Evolutionary conservation across 2,329 filamentous ascomycete species (phyloP).

Genomic region (Fusarium multiceps): DNA sequence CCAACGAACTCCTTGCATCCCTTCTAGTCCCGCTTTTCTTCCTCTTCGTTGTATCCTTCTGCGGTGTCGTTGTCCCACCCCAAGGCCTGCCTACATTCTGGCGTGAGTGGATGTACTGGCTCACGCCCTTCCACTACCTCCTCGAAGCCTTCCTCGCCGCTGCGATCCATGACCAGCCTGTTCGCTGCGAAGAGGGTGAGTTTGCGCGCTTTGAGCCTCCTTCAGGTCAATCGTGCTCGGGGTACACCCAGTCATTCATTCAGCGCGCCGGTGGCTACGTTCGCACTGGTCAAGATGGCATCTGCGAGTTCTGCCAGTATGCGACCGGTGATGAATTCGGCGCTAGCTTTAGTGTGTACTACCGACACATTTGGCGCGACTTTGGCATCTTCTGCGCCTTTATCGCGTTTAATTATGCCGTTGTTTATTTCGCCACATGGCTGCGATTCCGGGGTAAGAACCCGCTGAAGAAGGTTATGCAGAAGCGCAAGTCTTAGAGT

Average conservation of each 20-base stretch:
- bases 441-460: conserved; percentile 55
- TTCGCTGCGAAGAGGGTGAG: conserved; percentile 67
- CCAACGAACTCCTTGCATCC: conserved; percentile 74
- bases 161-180: conserved; percentile 64
- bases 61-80: conserved; percentile 75
- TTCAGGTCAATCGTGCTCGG: conserved; percentile 66
- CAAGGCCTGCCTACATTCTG: conserved; percentile 70
- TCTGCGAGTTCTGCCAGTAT: conserved; percentile 74
- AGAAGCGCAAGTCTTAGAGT: conserved; percentile 39
- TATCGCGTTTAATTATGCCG: conserved; percentile 69
- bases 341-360: conserved; percentile 68
- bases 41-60: conserved; percentile 76
- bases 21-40: conserved; percentile 76
- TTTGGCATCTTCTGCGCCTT: conserved; percentile 74
- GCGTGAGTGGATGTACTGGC: conserved; percentile 72
- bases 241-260: conserved; percentile 67
- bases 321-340: conserved; percentile 70
- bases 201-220: conserved; percentile 71
- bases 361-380: conserved; percentile 71
- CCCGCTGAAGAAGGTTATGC: conserved; percentile 48
- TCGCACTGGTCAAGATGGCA: conserved; percentile 61
- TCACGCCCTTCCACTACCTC: conserved; percentile 76
- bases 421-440: conserved; percentile 55
- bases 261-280: conserved; percentile 70
- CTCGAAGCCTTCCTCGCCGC: conserved; percentile 70